Base-by-base conservation (phyloP, 345 rosid genomes). In the Arabidopsis suecica region DNA sequence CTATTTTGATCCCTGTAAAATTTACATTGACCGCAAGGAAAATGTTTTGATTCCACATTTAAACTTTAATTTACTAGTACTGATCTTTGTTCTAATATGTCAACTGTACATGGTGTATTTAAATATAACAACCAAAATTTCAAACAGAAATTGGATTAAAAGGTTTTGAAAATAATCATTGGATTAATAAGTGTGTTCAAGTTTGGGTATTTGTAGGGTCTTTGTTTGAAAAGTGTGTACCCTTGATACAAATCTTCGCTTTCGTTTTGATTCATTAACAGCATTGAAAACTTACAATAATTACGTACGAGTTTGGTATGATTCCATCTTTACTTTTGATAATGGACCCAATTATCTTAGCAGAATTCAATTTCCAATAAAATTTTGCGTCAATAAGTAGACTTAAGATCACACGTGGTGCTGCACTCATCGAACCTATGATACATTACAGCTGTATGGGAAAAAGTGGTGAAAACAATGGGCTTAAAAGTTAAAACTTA, bases 231-330 rank as follows among this genome's bases (percentile, higher is more conserved):
- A 72, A 73, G 62, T 41, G 32, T 44, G 70, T 9, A 51, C 61
- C 22, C 22, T 40, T 63, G 33, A 25, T 57, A 28, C 62, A 65
- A 34, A 36, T 16, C 22, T 48, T 58, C 18, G 28, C 30, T 48
- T 61, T 58, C 33, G 68, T 60, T 28, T 40, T 30, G 48, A 68
- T 22, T 51, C 62, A 68, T 50, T 59, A 67, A 68, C 55, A 59
- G 44, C 68, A 67, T 23, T 60, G 18, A 23, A 50, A 68, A 68
- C 48, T 18, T 50, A 50, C 42, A 28, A 34, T 69, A 69, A 16
- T 65, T 34, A 74, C 64, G 58, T 69, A 69, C 65, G 51, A 62
- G 80, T 76, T 76, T 69, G 80, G 75, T 55, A 69, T 54, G 74
- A 55, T 76, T 45, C 80, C 79, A 76, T 69, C 58, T 53, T 53